Evolutionary conservation across 2,329 filamentous ascomycete species (phyloP).

Genomic region (Pyrenophora graminea): DNA sequence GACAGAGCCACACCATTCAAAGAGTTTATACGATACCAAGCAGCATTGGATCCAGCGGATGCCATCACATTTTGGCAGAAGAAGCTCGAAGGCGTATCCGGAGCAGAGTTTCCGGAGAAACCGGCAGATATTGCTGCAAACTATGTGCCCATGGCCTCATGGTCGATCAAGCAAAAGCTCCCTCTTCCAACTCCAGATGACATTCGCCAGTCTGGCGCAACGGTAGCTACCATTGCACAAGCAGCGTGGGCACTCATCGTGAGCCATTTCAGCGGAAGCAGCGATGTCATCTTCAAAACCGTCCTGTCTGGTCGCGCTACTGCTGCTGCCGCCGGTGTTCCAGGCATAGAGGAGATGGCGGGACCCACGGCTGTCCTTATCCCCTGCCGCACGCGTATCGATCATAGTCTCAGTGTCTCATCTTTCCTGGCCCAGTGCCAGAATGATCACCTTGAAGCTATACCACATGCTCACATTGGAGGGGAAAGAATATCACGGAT

Average conservation of each 20-base stretch:
- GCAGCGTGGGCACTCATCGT: neutral
- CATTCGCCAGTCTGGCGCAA: neutral
- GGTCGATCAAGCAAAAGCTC: neutral
- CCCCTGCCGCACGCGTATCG: neutral
- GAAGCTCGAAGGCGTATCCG: too few species aligned
- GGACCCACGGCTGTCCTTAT: neutral
- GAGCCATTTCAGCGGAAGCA: neutral
- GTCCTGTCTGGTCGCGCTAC: neutral
- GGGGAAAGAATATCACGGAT: neutral
- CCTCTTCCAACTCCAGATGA: neutral
- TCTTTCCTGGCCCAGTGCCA: too few species aligned
- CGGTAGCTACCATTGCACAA: neutral
- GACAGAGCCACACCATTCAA: too few species aligned
- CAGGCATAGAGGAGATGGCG: neutral
- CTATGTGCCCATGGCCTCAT: too few species aligned
- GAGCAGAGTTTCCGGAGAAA: too few species aligned
- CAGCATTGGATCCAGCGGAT: too few species aligned
- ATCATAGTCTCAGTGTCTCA: neutral
- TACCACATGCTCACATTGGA: neutral
- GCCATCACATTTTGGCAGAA: too few species aligned
- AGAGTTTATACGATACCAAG: too few species aligned
- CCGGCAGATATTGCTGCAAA: too few species aligned
- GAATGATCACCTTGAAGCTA: too few species aligned
- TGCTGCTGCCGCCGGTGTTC: neutral
- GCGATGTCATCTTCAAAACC: neutral